These are phyloP conservation scores for Zalaria obscura DNA, from an alignment of 2,329 filamentous ascomycete species.

Conservation along the genomic window DNA sequence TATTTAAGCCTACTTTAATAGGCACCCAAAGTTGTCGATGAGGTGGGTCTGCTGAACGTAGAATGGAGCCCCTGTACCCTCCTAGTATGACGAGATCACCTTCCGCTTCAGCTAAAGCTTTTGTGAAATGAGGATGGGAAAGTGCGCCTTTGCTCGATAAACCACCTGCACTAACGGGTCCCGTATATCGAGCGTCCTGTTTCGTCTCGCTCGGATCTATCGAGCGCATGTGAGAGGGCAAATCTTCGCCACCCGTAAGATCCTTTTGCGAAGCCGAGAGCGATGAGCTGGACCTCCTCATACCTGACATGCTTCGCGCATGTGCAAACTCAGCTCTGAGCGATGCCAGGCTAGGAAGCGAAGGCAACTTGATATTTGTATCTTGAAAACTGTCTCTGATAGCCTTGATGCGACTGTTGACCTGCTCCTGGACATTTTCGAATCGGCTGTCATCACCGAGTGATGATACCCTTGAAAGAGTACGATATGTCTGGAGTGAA, in stretches of 20 bases:
- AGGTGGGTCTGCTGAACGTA: slow-evolving; percentile 68
- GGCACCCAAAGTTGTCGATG: slow-evolving; percentile 89
- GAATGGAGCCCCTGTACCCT: slow-evolving; percentile 79
- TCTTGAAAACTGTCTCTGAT: slow-evolving; percentile 80
- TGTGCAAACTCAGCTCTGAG: slow-evolving; percentile 24
- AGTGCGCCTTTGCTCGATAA: slow-evolving; percentile 13
- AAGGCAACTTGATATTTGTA: slow-evolving; percentile 53
- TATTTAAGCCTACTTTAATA: slow-evolving; percentile 80
- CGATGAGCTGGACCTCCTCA: neutral
- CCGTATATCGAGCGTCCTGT: neutral
- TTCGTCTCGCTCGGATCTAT: neutral
- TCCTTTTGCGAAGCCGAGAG: neutral
- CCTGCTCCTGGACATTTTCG: slow-evolving; percentile 65
- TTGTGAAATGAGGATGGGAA: slow-evolving; percentile 36
- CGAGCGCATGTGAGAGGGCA: neutral
- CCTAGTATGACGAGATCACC: slow-evolving; percentile 83
- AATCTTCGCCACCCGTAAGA: neutral
- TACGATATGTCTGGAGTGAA: slow-evolving; percentile 58
- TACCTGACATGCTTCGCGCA: neutral
- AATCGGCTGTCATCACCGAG: slow-evolving; percentile 75
- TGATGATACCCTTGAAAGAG: slow-evolving; percentile 64
- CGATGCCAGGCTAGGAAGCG: slow-evolving; percentile 33
- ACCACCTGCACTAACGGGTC: slow-evolving; percentile 2
- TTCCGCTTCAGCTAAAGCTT: slow-evolving; percentile 52
- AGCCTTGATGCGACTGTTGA: slow-evolving; percentile 80